phyloP scores from a whole-genome alignment of 495 filamentous ascomycete species.

The Xylaria palmicola region DNA sequence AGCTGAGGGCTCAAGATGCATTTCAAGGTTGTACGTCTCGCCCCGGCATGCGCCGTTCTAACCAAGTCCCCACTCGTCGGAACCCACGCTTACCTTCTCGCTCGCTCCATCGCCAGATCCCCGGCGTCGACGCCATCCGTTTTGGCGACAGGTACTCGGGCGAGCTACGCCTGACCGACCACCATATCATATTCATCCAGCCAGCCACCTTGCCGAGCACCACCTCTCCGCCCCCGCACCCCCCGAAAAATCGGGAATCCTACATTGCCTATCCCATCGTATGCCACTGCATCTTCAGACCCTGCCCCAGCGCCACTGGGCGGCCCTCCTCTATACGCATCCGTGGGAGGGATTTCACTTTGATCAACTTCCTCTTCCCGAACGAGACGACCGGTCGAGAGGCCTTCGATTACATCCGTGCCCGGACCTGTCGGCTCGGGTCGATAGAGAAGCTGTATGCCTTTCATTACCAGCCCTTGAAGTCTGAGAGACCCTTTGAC shows the following conservation, averaged over 20 bases:
- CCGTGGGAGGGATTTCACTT: slow-evolving; percentile 88
- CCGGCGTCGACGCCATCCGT: slow-evolving; percentile 31
- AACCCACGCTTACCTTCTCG: slow-evolving; percentile 8
- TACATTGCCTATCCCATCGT: slow-evolving; percentile 97
- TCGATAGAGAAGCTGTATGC: slow-evolving; percentile 89
- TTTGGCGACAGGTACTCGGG: slow-evolving; percentile 33
- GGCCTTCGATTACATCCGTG: slow-evolving; percentile 84
- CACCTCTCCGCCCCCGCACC: slow-evolving; percentile 21
- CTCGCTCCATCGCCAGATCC: slow-evolving; percentile 20
- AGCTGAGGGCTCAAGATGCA: slow-evolving; percentile 2
- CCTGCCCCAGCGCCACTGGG: slow-evolving; percentile 67
- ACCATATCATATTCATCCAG: slow-evolving; percentile 30
- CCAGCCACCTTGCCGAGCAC: slow-evolving; percentile 18
- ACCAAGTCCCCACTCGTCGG: not conserved
- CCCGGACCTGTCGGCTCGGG: slow-evolving; percentile 77
- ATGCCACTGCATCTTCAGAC: slow-evolving; percentile 66
- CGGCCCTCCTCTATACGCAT: slow-evolving; percentile 81
- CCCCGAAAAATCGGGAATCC: slow-evolving; percentile 63
- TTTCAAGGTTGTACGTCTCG: slow-evolving; percentile 12
- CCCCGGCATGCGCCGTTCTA: not conserved
- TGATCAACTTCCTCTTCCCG: slow-evolving; percentile 84
- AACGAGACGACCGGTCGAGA: slow-evolving; percentile 74
- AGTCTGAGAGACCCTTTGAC: slow-evolving; percentile 69
- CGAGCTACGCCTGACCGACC: slow-evolving; percentile 32
- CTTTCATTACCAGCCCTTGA: slow-evolving; percentile 75